Evolutionary conservation across 768 basidiomycete species (phyloP).

Genomic region (Pleurotus platypus): DNA sequence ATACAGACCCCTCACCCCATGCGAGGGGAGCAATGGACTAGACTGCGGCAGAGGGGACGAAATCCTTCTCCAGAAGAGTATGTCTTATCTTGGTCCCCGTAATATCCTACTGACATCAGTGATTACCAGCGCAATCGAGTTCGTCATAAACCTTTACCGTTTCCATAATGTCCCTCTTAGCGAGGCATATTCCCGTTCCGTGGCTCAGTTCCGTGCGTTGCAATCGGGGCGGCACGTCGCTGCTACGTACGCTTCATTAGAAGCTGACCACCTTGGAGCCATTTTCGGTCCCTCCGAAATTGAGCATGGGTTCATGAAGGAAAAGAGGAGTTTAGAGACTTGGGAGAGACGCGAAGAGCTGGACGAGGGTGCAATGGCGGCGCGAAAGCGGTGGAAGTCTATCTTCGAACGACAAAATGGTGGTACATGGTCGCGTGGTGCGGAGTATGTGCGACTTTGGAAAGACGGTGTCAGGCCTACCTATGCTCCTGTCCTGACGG

Average conservation of each 20-base stretch:
- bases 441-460: slow-evolving; percentile 71
- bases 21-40: slow-evolving; percentile 65
- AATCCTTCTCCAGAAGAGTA: slow-evolving; percentile 92
- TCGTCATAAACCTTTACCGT: slow-evolving; percentile 71
- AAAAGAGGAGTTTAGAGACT: slow-evolving; percentile 57
- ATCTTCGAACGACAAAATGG: slow-evolving; percentile 45
- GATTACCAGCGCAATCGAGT: slow-evolving; percentile 68
- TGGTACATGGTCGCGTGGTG: slow-evolving; percentile 68
- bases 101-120: slow-evolving; percentile 3
- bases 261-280: slow-evolving; percentile 77
- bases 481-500: slow-evolving; percentile 56
- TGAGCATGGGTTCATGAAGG: slow-evolving; percentile 55
- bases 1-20: slow-evolving; percentile 57
- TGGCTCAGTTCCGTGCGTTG: slow-evolving; percentile 85
- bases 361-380: slow-evolving; percentile 57
- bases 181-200: slow-evolving; percentile 74
- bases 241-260: slow-evolving; percentile 69
- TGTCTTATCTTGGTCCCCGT: slow-evolving; percentile 20
- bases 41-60: slow-evolving; percentile 74
- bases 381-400: slow-evolving; percentile 77
- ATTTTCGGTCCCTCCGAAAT: slow-evolving; percentile 59
- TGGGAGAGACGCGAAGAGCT: slow-evolving; percentile 53
- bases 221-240: slow-evolving; percentile 82
- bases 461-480: slow-evolving; percentile 64
- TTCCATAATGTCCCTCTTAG: slow-evolving; percentile 62